Evolutionary conservation across 2,329 filamentous ascomycete genomes (phyloP), one percentile per base, ranked within the genome.

Genomic region (Fusarium poae): DNA sequence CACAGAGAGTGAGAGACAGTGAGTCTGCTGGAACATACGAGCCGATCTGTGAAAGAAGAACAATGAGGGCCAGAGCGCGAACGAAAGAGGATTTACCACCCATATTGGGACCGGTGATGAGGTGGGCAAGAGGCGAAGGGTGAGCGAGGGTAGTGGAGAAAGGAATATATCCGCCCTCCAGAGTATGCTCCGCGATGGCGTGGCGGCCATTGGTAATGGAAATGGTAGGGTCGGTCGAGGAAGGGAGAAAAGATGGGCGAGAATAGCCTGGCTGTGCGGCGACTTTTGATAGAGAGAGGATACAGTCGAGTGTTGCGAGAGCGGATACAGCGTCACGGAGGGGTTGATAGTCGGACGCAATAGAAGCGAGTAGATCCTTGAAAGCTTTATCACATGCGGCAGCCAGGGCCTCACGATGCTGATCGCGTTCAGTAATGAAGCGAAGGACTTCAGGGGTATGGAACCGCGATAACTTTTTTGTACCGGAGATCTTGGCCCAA

Each of bases 51-150:
- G 93, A 94, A 83, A 99, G 94, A 74, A 99, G 94, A 48, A 92
- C 88, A 67, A 98, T 93, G 9, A 99, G 88, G 12, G 96, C 95
- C 44, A 97, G 89, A 70, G 94, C 92, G 54, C 96, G 93, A 23
- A 99, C 95, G 78, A 97, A 99, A 60, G 92, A 96, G n/a, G 93
- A 97, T 77, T 99, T 99, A 58, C 96, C 96, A 74, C 96, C 96
- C 96, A 99, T 99, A 82, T 99, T 99, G 30, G 96, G 96, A 0
- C 96, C 96, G 0, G 96, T 99, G 74, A 99, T 91, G 57, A 98
- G 90, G 71, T 97, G 88, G 4, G 93, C 93, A 8, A 92, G 86
- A 0, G 89, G 87, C 1, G 83, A 77, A 2, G 88, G 85, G 5
- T 89, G 86, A n/a, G 88, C 85, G 46, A 98, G 87, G 3, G 87